phyloP scores from a whole-genome alignment of 805 yeast species.

The Hanseniaspora osmophila region DNA sequence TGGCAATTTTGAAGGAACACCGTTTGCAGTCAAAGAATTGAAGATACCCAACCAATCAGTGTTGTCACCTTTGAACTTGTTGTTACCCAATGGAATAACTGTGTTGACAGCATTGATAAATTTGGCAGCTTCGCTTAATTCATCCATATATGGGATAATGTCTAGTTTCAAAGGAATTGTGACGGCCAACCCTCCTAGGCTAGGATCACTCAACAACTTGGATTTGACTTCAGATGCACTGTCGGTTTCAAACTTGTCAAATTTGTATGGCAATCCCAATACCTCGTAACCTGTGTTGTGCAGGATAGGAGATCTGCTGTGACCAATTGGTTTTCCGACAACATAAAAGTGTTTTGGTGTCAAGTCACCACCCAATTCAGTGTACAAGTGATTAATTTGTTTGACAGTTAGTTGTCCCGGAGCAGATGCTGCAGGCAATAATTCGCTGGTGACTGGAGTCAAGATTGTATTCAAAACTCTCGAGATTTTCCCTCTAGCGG shows the following conservation, averaged over 20 bases:
- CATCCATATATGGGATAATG: slow-evolving; percentile 50
- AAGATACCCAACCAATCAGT: slow-evolving; percentile 91
- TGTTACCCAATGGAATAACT: slow-evolving; percentile 38
- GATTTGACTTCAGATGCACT: slow-evolving; percentile 43
- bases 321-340: slow-evolving; percentile 70
- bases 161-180: slow-evolving; percentile 88
- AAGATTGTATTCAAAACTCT: slow-evolving; percentile 59
- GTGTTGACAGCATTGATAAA: slow-evolving; percentile 93
- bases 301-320: slow-evolving; percentile 78
- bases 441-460: slow-evolving; percentile 72
- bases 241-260: slow-evolving; percentile 53
- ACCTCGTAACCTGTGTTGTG: slow-evolving; percentile 67
- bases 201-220: slow-evolving; percentile 31
- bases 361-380: slow-evolving; percentile 47
- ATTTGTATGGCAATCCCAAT: slow-evolving; percentile 67
- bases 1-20: slow-evolving; percentile 34
- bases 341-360: slow-evolving; percentile 47
- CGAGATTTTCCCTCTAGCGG: slow-evolving; percentile 61
- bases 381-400: slow-evolving; percentile 44
- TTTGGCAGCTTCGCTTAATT: slow-evolving; percentile 61
- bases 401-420: slow-evolving; percentile 63
- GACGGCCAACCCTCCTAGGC: slow-evolving; percentile 87
- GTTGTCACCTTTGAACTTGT: slow-evolving; percentile 62
- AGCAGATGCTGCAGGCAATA: slow-evolving; percentile 58
- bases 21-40: slow-evolving; percentile 48